Evolutionary conservation across 2,329 filamentous ascomycete genomes (phyloP).

Genomic region (Clonostachys solani): DNA sequence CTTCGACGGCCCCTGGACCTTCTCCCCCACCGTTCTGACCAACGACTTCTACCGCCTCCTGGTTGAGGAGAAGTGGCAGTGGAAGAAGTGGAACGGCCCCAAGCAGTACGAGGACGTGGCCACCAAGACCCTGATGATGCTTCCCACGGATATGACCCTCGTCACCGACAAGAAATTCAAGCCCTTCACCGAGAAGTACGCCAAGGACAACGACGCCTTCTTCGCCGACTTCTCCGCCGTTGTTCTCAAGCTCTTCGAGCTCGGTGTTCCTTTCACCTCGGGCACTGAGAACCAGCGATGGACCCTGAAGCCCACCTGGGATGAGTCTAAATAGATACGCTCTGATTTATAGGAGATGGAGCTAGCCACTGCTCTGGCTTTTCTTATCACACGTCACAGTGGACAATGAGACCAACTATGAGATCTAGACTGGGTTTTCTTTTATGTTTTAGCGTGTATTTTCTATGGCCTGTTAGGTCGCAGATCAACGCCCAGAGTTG

Average conservation of each 20-base stretch:
- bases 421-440: no score
- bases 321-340: conserved; percentile 18
- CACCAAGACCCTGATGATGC: conserved; percentile 92
- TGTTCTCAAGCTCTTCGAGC: conserved; percentile 81
- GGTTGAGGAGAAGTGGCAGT: conserved; percentile 87
- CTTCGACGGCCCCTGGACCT: conserved; percentile 87
- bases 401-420: no score
- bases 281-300: conserved; percentile 50
- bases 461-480: no score
- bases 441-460: no score
- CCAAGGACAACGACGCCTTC: conserved; percentile 85
- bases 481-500: no score
- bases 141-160: conserved; percentile 86
- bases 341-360: no score
- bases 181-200: conserved; percentile 78
- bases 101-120: conserved; percentile 79
- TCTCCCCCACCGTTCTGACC: conserved; percentile 84
- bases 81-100: conserved; percentile 87
- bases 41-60: conserved; percentile 94
- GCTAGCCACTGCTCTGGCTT: no score
- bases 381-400: no score
- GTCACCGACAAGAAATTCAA: conserved; percentile 86
- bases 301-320: conserved; percentile 57
- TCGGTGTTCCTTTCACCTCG: conserved; percentile 83
- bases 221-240: conserved; percentile 88